phyloP scores from a whole-genome alignment of 495 filamentous ascomycete genomes.

The Daldinia concentrica region DNA sequence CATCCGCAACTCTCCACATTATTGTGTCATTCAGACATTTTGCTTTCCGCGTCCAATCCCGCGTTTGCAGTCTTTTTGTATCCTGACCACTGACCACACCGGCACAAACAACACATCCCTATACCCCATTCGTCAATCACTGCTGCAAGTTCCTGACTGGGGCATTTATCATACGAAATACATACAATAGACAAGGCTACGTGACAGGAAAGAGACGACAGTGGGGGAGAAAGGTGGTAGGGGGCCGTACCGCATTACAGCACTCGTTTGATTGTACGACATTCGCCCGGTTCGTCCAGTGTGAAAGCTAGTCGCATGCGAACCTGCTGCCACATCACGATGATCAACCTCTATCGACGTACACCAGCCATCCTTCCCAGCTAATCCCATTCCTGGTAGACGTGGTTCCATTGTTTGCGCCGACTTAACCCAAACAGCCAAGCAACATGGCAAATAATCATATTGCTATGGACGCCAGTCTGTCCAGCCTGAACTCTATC shows the following conservation, averaged over 20 bases:
- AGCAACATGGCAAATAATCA: slow-evolving; percentile 42
- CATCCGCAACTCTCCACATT: slow-evolving; percentile 40
- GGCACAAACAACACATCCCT: slow-evolving; percentile 28
- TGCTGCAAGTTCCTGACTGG: slow-evolving; percentile 31
- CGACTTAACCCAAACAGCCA: slow-evolving; percentile 28
- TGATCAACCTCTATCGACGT: slow-evolving; percentile 43
- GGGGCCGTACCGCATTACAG: slow-evolving; percentile 1
- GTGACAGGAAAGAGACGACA: slow-evolving; percentile 16
- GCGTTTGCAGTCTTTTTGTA: slow-evolving; percentile 37
- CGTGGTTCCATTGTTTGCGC: slow-evolving; percentile 47
- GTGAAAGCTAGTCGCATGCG: slow-evolving; percentile 41
- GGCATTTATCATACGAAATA: slow-evolving; percentile 15
- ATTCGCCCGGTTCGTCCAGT: slow-evolving; percentile 11
- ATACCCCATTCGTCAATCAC: slow-evolving; percentile 35
- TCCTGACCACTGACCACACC: slow-evolving; percentile 30
- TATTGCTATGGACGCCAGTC: slow-evolving; percentile 45
- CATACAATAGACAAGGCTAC: slow-evolving; percentile 4
- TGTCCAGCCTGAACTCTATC: slow-evolving; percentile 43
- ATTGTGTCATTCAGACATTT: slow-evolving; percentile 41
- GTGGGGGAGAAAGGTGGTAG: slow-evolving; percentile 17
- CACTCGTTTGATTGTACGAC: slow-evolving; percentile 30
- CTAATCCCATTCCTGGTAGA: slow-evolving; percentile 45
- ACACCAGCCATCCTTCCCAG: slow-evolving; percentile 43
- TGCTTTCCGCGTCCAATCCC: slow-evolving; percentile 41
- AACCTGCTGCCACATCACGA: slow-evolving; percentile 45